Base-by-base conservation (phyloP, 495 filamentous ascomycete genomes). In the Evernia prunastri region DNA sequence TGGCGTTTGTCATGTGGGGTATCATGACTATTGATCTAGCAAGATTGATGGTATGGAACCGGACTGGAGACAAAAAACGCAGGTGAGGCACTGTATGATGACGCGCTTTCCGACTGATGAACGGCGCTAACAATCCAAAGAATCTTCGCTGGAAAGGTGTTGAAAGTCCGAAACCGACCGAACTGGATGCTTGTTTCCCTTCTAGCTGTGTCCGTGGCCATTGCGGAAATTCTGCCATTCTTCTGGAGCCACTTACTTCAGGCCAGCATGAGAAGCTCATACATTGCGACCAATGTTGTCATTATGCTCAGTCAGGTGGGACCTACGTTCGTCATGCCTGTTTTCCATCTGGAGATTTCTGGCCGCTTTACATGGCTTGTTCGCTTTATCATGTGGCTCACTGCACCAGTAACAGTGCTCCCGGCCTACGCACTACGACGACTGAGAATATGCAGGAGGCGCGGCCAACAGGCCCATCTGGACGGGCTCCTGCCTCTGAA, bases 151-250 rank as follows among this genome's bases (percentile, higher is more conserved):
- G 58, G 58, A n/a, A 59, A 43, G 12, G 37, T 59, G 9, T 31
- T 59, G 36, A 59, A 59, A 59, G n/a, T 59, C 43, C 58, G 58
- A 18, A 43, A 35, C 43, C 58, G 43, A 42, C 58, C 58, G 3
- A 31, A 59, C 43, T 59, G 58, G 58, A 11, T 59, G 25, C 36
- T 43, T 29, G 20, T 31, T 33, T 59, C 58, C 36, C 37, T 59
- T 25, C 31, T 43, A 27, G 31, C 29, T 27, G 45, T 47, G 40
- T 60, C 58, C 15, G 58, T 60, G 9, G 58, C 39, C 58, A 45
- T 60, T 3, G 11, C 17, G 17, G 58, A 60, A 36, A 39, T 11
- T 13, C 39, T 60, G 9, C 58, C 58, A n/a, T 9, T 33, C 0
- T 33, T 54, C 29, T 54, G 27, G 27, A 33, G 51, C 51, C 51